phyloP scores from a whole-genome alignment of 2,329 filamentous ascomycete species.

The Ascochyta pisi region DNA sequence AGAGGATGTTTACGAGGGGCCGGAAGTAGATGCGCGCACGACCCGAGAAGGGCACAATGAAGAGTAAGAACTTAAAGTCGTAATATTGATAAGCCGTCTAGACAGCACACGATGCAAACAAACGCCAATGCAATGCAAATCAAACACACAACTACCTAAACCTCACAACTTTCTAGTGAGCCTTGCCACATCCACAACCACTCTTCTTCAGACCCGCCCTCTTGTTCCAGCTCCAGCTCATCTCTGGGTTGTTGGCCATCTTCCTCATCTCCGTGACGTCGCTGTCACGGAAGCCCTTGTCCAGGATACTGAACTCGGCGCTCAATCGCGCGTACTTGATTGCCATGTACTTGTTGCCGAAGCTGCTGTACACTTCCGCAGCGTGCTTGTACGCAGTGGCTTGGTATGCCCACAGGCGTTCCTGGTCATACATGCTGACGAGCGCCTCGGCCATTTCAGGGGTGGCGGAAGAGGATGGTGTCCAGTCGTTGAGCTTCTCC shows the following conservation, averaged over 20 bases:
- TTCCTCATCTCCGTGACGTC: constrained; percentile 38
- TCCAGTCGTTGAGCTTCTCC: constrained; percentile 40
- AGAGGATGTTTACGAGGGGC: not conserved
- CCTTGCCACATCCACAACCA: constrained; percentile 31
- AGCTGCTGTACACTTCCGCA: constrained; percentile 49
- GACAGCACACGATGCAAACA: not conserved
- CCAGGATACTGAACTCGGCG: constrained; percentile 35
- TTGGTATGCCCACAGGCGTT: constrained; percentile 47
- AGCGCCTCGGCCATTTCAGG: constrained; percentile 45
- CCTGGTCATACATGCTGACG: constrained; percentile 47
- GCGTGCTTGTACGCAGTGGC: constrained; percentile 50
- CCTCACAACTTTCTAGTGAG: constrained; percentile 16
- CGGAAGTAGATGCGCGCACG: not conserved
- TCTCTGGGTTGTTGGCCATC: constrained; percentile 36
- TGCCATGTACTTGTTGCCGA: constrained; percentile 40
- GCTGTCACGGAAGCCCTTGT: constrained; percentile 39
- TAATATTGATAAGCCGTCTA: not conserved
- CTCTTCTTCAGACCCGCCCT: constrained; percentile 30
- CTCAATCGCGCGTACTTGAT: constrained; percentile 40
- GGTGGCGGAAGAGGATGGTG: constrained; percentile 29
- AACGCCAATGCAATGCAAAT: not conserved
- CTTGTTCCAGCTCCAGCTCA: constrained; percentile 46
- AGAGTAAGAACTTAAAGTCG: not conserved
- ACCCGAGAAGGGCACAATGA: not conserved
- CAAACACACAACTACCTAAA: not conserved